Evolutionary conservation across 371 early-diverging fungal species (phyloP), one percentile per base, ranked within the genome.

Genomic region (Saksenaea vasiformis): DNA sequence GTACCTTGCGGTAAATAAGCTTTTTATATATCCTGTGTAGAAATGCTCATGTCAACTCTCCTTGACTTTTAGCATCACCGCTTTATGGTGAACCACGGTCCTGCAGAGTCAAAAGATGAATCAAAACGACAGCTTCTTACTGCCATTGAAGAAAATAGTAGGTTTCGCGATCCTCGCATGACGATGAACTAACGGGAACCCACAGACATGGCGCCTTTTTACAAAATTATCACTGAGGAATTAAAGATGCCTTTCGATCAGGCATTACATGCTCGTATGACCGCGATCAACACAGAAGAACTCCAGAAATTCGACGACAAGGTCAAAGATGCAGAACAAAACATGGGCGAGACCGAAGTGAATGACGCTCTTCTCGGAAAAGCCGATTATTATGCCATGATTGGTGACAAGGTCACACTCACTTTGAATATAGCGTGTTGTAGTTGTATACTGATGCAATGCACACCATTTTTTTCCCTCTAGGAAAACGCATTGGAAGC

Each of bases 291-390:
- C 76, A 86, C 83, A 27, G 91, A 85, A 57, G 85, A 88, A 56
- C 77, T 96, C 38, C 85, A 88, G 60, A 74, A 78, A 44, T 85
- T 96, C 55, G 95, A 97, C 41, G 94, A 87, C 38, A 90, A 91
- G 65, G 81, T 94, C 17, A 86, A 85, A 58, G 96, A 95, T 70
- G 98, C 97, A 11, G 89, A 93, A 72, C 86, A 91, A 66, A 96
- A 95, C 68, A 77, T 93, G 67, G 98, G 98, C 53, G 97, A 97
- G 69, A 93, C 96, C 17, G 98, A 98, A 73, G 88, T 95, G 66
- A 90, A 90, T 60, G 97, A 97, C 62, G 90, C 94, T 19, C 78
- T 96, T 64, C 85, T 95, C 37, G 91, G 93, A n/a, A 93, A 93
- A 64, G 99, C 99, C 7, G 87, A 93, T 60, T 95, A 93, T 60